A percentile compares a stretch with the other conserved stretches of the same genome.
These are phyloP conservation scores for Phytophthora chlamydospora DNA, from an alignment of 352 stramenopile species.

Conservation along the genomic window DNA sequence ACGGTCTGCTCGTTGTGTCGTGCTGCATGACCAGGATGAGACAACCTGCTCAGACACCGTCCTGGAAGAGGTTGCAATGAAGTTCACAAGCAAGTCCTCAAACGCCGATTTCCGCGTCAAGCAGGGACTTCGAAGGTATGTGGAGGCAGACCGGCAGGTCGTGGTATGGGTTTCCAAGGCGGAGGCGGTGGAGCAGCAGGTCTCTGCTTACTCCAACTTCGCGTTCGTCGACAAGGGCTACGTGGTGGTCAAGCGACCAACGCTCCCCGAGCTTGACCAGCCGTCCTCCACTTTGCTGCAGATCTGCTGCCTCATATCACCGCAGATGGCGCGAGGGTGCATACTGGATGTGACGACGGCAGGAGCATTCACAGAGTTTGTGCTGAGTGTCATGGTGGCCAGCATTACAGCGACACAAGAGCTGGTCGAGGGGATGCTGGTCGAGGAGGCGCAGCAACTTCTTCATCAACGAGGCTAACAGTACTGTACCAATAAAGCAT, in stretches of 20 bases:
- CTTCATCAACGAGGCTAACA: conserved; percentile 11
- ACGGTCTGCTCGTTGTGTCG: conserved; percentile 10
- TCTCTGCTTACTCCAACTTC: conserved; percentile 47
- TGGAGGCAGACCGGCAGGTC: conserved; percentile 57
- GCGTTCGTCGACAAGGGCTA: conserved; percentile 67
- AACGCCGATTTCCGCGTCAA: conserved; percentile 58
- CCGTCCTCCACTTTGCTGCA: conserved; percentile 46
- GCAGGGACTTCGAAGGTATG: conserved; percentile 59
- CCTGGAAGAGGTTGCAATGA: conserved; percentile 60
- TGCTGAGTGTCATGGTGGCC: conserved; percentile 46
- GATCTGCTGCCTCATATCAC: conserved; percentile 63
- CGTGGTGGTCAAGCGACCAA: conserved; percentile 57
- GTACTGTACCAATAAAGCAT: no score
- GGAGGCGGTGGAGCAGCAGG: conserved; percentile 42
- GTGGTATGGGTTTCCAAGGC: conserved; percentile 67
- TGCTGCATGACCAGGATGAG: conserved; percentile 27
- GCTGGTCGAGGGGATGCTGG: conserved; percentile 50
- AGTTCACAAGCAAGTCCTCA: conserved; percentile 57
- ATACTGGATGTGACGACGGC: conserved; percentile 28
- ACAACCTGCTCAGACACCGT: conserved; percentile 51
- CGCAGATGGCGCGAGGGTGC: conserved; percentile 38
- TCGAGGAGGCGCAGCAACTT: conserved; percentile 25
- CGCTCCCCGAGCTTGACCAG: conserved; percentile 19
- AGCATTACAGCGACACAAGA: conserved; percentile 51
- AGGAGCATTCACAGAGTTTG: conserved; percentile 51